Conservation (phyloP, 1,284 basidiomycete species). For the Ceratobasidium sp. region DNA sequence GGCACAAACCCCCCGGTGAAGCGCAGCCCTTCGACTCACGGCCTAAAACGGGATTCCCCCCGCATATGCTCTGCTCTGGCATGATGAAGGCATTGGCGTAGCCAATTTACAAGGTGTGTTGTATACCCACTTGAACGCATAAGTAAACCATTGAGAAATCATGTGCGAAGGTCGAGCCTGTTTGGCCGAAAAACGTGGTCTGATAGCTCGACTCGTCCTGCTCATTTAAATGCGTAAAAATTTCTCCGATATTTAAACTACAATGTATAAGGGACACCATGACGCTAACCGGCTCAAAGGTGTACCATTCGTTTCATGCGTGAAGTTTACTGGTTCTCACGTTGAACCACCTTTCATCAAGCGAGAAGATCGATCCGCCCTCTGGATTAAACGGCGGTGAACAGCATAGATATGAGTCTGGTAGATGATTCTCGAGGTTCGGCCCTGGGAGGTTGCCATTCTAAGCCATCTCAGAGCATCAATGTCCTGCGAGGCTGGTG, state of each 20-base stretch:
- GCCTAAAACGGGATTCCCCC: not conserved
- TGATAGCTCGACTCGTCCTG: too few species aligned
- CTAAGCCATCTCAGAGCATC: not conserved
- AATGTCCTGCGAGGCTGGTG: too few species aligned
- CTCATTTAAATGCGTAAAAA: too few species aligned
- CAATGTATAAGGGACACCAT: not conserved
- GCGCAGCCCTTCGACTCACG: not conserved
- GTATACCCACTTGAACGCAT: too few species aligned
- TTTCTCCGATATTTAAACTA: too few species aligned
- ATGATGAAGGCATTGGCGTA: not conserved
- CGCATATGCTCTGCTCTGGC: not conserved
- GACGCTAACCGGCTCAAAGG: not conserved
- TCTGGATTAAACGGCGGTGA: not conserved
- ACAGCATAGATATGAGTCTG: not conserved
- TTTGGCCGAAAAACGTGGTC: too few species aligned
- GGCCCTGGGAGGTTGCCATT: not conserved
- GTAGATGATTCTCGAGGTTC: not conserved
- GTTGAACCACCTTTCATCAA: not conserved
- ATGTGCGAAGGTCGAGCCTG: too few species aligned
- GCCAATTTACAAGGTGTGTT: too few species aligned
- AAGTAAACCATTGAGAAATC: too few species aligned
- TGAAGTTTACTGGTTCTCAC: not conserved
- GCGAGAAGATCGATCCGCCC: not conserved
- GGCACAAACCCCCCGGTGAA: slow-evolving; percentile 19
- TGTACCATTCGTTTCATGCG: not conserved